Conservation (phyloP, 2,329 filamentous ascomycete genomes). For the Trichophyton benhamiae region DNA sequence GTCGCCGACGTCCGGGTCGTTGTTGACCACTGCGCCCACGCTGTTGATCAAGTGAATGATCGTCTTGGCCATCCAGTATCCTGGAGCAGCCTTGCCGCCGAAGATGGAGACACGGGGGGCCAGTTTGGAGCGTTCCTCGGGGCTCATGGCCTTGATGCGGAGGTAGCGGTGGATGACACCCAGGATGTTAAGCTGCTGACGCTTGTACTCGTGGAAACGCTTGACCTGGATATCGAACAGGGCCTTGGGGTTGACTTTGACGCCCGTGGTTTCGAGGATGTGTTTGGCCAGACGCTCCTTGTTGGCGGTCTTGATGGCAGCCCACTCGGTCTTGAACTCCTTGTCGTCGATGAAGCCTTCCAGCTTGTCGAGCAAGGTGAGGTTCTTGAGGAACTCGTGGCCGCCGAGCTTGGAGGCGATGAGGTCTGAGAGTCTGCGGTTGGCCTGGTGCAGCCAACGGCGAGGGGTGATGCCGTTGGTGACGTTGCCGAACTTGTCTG, state of each 20-base stretch:
- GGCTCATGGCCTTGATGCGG: slow-evolving; percentile 68
- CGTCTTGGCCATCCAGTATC: slow-evolving; percentile 99
- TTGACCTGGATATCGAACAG: slow-evolving; percentile 98
- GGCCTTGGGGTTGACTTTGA: slow-evolving; percentile 73
- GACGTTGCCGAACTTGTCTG: slow-evolving; percentile 96
- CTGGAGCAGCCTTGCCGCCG: slow-evolving; percentile 91
- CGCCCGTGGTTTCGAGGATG: slow-evolving; percentile 68
- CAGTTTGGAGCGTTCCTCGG: slow-evolving; percentile 75
- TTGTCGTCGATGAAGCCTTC: slow-evolving; percentile 77
- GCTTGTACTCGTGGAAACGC: slow-evolving; percentile 98
- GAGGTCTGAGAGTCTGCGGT: slow-evolving; percentile 78
- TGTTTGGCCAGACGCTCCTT: slow-evolving; percentile 85
- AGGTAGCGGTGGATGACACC: slow-evolving; percentile 93
- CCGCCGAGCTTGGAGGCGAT: slow-evolving; percentile 83
- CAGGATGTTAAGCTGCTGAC: slow-evolving; percentile 97
- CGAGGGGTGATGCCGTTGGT: slow-evolving; percentile 96
- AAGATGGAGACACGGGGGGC: slow-evolving; percentile 88
- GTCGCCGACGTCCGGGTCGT: slow-evolving; percentile 82
- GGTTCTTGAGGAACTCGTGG: slow-evolving; percentile 74
- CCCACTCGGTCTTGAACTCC: slow-evolving; percentile 85
- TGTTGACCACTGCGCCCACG: slow-evolving; percentile 81
- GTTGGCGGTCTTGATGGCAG: slow-evolving; percentile 92
- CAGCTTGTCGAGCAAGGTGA: slow-evolving; percentile 74
- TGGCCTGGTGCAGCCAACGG: slow-evolving; percentile 94
- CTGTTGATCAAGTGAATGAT: slow-evolving; percentile 95